Base-by-base conservation (phyloP, 2,329 filamentous ascomycete species). In the Aspergillus novofumigatus region DNA sequence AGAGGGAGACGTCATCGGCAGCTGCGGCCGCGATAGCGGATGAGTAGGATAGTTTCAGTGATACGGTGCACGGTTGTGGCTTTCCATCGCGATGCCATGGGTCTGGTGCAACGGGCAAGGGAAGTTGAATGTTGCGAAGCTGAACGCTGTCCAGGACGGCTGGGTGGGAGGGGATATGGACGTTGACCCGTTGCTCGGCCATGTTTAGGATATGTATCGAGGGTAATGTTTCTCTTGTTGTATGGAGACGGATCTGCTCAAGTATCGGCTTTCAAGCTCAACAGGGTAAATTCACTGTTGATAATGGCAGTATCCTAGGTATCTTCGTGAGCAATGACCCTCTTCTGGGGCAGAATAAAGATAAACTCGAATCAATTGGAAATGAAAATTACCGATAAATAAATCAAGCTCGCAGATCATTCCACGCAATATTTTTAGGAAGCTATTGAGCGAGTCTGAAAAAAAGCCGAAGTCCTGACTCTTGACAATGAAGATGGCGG, bases 31-130 rank as follows among this genome's bases (percentile, higher is more conserved):
- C 69, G 35, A 77, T 70, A 41, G 69, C 71, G 21, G 70, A 74
- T 4, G 74, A 74, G 57, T 77, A 76, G 17, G 75, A 74, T 47
- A 80, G 65, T 44, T 75, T 75, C 11, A 80, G 63, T 20, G 73
- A 77, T 53, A 76, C 70, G 10, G 70, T 72, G 58, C 76, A 74
- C 45, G 78, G 78, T 59, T 81, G 78, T 0, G 74, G 63, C 62
- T 80, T 80, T 49, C 66, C 71, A 17, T 64, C 60, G 17, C 78
- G 76, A 54, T 75, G 73, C 78, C 78, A 81, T 58, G 77, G 71
- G 62, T 81, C 78, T 45, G 73, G 73, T 20, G 72, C 75, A 29
- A 74, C 69, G 45, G 75, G 73, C 41, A 78, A 66, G 35, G 77
- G 72, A 48, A 79, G 74, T 47, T 72, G 70, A 59, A 80, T 75